Evolutionary conservation across 129 eudicot species (phyloP).

Genomic region (Centella asiatica): DNA sequence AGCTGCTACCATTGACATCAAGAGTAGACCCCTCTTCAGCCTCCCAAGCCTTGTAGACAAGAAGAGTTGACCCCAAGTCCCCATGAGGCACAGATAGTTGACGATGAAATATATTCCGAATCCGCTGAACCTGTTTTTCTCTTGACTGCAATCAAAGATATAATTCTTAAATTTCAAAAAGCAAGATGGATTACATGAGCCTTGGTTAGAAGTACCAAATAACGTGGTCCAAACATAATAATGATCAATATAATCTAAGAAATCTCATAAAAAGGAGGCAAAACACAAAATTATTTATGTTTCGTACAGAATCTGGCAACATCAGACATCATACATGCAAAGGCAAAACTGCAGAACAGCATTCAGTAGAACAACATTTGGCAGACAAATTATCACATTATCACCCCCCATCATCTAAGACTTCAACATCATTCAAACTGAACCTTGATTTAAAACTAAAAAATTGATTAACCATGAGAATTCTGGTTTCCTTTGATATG

Average conservation of each 20-base stretch:
- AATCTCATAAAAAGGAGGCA: background rate
- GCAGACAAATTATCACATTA: too few relatives aligned
- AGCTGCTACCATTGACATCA: conserved; percentile 36
- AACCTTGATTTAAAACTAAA: too few relatives aligned
- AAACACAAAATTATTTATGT: background rate
- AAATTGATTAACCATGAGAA: too few relatives aligned
- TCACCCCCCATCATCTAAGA: too few relatives aligned
- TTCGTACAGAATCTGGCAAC: background rate
- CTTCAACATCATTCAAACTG: too few relatives aligned
- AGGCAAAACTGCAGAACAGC: background rate
- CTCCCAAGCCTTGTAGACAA: conserved; percentile 77
- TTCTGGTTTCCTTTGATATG: too few relatives aligned
- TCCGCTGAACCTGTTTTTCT: conserved; percentile 70
- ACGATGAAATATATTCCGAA: conserved; percentile 67
- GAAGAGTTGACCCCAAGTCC: conserved; percentile 48
- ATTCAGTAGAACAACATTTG: too few relatives aligned
- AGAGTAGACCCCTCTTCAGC: conserved; percentile 41
- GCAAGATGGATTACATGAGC: background rate
- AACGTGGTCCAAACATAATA: background rate
- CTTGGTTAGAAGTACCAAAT: background rate
- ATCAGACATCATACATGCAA: background rate
- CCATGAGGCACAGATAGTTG: conserved; percentile 66
- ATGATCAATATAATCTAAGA: background rate
- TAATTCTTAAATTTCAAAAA: background rate
- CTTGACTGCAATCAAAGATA: conserved; percentile 43